Base-by-base conservation (phyloP, 192 early-diverging fungal species). In the Linnemannia exigua region DNA sequence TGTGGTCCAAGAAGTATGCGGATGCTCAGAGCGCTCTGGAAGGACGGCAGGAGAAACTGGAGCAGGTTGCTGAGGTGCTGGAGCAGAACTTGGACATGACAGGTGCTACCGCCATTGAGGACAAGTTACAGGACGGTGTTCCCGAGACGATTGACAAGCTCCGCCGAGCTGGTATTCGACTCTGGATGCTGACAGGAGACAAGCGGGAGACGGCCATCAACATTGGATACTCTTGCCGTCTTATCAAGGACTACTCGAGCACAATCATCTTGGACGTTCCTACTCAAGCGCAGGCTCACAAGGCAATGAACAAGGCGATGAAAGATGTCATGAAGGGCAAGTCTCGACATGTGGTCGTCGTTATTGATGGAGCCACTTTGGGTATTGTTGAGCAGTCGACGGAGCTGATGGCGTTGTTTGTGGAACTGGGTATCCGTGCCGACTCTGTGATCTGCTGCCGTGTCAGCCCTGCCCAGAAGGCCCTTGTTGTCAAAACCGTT, bases 101-200 rank as follows among this genome's bases (percentile, higher is more conserved):
- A 0, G 97, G 97, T 0, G 94, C 95, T 0, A 97, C 96, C 0
- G 97, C 97, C 3, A 98, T 98, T 73, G 97, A 98, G 79, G 97
- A 98, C 79, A 93, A 95, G 70, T 83, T 98, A 75, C 97, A 98
- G 75, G 93, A 90, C 8, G 96, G 95, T 20, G 97, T 98, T 1
- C 95, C 96, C 2, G 95, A 96, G 77, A 94, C 95, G 8, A 97
- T 98, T 41, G 91, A 92, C 77, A 93, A 91, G 68, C 89, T 98
- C 38, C 92, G 94, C 0, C 84, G 90, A 7, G 97, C 96, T 1
- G 95, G 94, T 48, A 95, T 98, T 58, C 92, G 92, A 47, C 88
- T 98, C 44, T 98, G 97, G 96, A 95, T 98, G 92, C 88, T 98
- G 86, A 98, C 97, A 0, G 97, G 97, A 38, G 97, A 98, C 81